These are phyloP conservation scores for Pseudogymnoascus sp. DNA, from an alignment of 2,329 filamentous ascomycete genomes.

Conservation along the genomic window DNA sequence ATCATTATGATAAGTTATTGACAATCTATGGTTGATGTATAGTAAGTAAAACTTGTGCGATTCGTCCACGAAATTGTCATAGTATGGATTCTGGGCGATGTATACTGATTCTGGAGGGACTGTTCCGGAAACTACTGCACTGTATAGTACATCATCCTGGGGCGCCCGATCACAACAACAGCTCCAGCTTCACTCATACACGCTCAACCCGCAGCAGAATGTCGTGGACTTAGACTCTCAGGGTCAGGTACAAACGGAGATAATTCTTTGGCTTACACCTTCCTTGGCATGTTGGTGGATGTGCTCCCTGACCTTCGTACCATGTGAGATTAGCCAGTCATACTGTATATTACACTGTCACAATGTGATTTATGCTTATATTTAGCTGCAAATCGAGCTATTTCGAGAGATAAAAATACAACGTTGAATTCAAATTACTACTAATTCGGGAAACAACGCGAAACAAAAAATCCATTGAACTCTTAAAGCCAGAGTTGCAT, in stretches of 20 bases:
- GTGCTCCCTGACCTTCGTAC: background rate
- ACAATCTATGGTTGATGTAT: background rate
- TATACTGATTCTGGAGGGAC: background rate
- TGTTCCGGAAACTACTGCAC: too few species aligned
- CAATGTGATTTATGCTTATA: constrained; percentile 1
- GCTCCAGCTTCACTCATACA: background rate
- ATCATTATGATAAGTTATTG: background rate
- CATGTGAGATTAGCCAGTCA: background rate
- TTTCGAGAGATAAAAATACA: constrained; percentile 1
- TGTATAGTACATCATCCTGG: background rate
- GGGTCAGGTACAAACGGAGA: background rate
- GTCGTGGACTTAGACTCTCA: background rate
- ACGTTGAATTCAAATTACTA: background rate
- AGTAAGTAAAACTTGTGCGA: background rate
- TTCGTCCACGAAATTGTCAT: background rate
- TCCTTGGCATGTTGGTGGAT: background rate
- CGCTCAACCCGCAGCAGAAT: background rate
- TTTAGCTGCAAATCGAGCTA: background rate
- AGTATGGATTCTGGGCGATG: background rate
- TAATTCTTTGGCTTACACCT: too few species aligned
- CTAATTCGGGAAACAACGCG: background rate
- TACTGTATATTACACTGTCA: background rate
- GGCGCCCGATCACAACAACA: background rate
- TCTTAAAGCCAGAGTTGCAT: background rate
- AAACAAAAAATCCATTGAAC: background rate